These are phyloP conservation scores for Parafenestella ontariensis DNA, from an alignment of 2,329 filamentous ascomycete species.

Conservation along the genomic window DNA sequence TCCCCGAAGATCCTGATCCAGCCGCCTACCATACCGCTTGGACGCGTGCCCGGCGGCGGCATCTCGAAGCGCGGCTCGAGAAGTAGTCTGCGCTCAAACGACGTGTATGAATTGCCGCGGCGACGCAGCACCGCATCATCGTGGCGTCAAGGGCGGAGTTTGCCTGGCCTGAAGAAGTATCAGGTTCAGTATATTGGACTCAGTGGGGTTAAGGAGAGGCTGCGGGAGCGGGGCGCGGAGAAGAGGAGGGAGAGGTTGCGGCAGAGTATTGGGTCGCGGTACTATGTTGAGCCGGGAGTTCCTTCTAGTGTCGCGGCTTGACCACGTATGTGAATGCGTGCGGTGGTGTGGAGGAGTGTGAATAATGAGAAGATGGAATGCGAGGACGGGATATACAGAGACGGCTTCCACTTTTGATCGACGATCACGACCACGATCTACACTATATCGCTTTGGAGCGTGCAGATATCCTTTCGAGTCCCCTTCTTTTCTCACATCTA, in stretches of 20 bases:
- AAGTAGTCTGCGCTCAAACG: slow-evolving; percentile 22
- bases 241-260: slow-evolving; percentile 61
- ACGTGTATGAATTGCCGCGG: slow-evolving; percentile 14
- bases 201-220: slow-evolving; percentile 56
- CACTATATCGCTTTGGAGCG: too few species aligned
- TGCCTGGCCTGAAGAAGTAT: slow-evolving; percentile 54
- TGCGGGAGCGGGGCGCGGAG: slow-evolving; percentile 58
- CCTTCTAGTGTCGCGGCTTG: too few species aligned
- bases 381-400: too few species aligned
- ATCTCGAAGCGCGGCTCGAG: slow-evolving; percentile 33
- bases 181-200: slow-evolving; percentile 61
- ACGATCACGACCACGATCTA: too few species aligned
- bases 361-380: too few species aligned
- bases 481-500: too few species aligned
- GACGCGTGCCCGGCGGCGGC: slow-evolving; percentile 21
- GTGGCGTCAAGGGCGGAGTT: slow-evolving; percentile 41
- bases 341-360: background rate
- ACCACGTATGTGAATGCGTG: too few species aligned
- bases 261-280: slow-evolving; percentile 59
- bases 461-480: too few species aligned
- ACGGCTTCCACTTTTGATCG: too few species aligned
- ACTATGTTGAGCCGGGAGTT: slow-evolving; percentile 42
- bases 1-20: slow-evolving; percentile 37
- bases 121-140: slow-evolving; percentile 18
- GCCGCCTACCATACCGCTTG: slow-evolving; percentile 29